phyloP scores from a whole-genome alignment of 495 filamentous ascomycete species.

The Penicillium flavigenum region DNA sequence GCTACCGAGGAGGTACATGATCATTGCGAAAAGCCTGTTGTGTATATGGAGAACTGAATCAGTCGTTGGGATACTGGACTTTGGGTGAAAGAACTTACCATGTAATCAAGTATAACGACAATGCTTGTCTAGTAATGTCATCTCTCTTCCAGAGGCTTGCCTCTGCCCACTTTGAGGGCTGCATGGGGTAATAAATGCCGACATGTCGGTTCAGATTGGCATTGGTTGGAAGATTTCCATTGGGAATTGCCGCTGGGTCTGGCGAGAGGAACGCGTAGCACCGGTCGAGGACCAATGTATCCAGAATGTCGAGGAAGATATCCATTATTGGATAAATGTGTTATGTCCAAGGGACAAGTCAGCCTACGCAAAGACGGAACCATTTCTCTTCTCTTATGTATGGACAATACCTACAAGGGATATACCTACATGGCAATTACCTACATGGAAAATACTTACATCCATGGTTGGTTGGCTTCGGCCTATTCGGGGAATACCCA shows the following conservation, averaged over 20 bases:
- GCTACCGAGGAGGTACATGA: conserved; percentile 70
- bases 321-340: conserved; percentile 56
- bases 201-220: conserved; percentile 34
- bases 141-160: conserved; percentile 66
- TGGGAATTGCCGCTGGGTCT: conserved; percentile 35
- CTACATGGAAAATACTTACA: conserved; percentile 4
- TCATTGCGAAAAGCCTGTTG: conserved; percentile 63
- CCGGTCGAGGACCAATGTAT: conserved; percentile 69
- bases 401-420: conserved; percentile 8
- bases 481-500: not conserved
- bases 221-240: conserved; percentile 8
- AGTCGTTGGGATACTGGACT: not conserved
- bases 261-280: conserved; percentile 65
- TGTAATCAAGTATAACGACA: conserved; percentile 67
- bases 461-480: not conserved
- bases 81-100: conserved; percentile 50
- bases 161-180: conserved; percentile 63
- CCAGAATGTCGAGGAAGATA: conserved; percentile 69
- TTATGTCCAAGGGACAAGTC: not conserved
- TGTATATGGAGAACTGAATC: not conserved
- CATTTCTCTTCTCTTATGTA: not conserved
- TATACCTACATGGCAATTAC: conserved; percentile 7
- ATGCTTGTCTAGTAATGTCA: conserved; percentile 61
- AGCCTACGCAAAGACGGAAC: not conserved
- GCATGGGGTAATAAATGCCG: conserved; percentile 56